These are phyloP conservation scores for Excoecaria cochinchinensis DNA, from an alignment of 345 rosid species.

Conservation along the genomic window DNA sequence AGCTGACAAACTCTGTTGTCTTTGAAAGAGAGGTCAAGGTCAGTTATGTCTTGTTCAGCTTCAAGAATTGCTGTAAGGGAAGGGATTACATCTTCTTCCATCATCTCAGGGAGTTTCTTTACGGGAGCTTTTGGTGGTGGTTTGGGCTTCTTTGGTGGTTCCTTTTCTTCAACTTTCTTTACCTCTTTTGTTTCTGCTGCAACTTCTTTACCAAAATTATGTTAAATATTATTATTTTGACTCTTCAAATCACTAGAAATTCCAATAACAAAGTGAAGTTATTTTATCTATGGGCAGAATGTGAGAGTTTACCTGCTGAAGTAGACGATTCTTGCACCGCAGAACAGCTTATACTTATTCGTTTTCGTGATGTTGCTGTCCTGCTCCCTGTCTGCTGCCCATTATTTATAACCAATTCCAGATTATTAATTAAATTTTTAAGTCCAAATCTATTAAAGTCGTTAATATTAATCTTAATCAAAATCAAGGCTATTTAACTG, in stretches of 20 bases:
- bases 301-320: slow-evolving; percentile 45
- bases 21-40: slow-evolving; percentile 62
- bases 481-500: too few relatives aligned
- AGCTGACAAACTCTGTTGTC: slow-evolving; percentile 58
- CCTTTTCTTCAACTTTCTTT: slow-evolving; percentile 33
- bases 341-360: slow-evolving; percentile 49
- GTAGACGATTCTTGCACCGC: slow-evolving; percentile 75
- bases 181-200: slow-evolving; percentile 49
- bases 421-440: not conserved
- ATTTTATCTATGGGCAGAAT: not conserved
- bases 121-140: slow-evolving; percentile 62
- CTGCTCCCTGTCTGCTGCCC: slow-evolving; percentile 44
- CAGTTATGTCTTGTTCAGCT: slow-evolving; percentile 62
- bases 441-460: not conserved
- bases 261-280: not conserved
- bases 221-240: not conserved
- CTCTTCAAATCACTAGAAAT: not conserved
- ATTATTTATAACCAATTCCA: not conserved
- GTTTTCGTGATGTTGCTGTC: slow-evolving; percentile 27
- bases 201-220: slow-evolving; percentile 25
- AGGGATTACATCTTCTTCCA: slow-evolving; percentile 93
- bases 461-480: not conserved
- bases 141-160: slow-evolving; percentile 60
- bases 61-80: slow-evolving; percentile 58
- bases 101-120: slow-evolving; percentile 68